Conservation (phyloP, 768 basidiomycete genomes). For the Lentinula lateritia region DNA sequence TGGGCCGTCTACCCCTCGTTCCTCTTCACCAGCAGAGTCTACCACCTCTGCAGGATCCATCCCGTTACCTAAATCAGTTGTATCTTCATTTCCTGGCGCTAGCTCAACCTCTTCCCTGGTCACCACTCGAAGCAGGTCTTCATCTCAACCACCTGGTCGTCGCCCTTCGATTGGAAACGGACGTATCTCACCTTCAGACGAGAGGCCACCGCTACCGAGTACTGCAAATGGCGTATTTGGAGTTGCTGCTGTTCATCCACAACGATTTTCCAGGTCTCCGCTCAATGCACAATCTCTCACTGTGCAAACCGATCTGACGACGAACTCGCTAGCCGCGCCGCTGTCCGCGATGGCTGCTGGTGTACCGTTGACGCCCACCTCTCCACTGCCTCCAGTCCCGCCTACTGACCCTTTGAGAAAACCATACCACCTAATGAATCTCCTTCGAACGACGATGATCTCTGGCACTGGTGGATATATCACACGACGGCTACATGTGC, state of each 20-base stretch:
- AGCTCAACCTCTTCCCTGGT: conserved; percentile 26
- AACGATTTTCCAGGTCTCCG: conserved; percentile 24
- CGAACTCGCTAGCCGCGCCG: conserved; percentile 33
- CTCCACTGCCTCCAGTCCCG: conserved; percentile 68
- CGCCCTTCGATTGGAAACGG: conserved; percentile 55
- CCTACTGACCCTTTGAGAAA: conserved; percentile 73
- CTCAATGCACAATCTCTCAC: conserved; percentile 40
- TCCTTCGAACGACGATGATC: conserved; percentile 74
- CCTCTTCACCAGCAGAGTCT: conserved; percentile 48
- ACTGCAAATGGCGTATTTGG: conserved; percentile 31
- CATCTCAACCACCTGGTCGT: conserved; percentile 67
- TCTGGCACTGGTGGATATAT: conserved; percentile 83
- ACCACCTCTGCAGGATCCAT: conserved; percentile 36
- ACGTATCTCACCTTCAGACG: conserved; percentile 47
- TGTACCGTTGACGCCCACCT: conserved; percentile 69
- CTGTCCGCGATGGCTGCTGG: conserved; percentile 44
- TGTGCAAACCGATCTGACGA: conserved; percentile 47
- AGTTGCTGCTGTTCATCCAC: conserved; percentile 32
- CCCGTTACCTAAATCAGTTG: conserved; percentile 26
- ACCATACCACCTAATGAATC: conserved; percentile 88
- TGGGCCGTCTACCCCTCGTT: conserved; percentile 50
- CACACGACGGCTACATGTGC: conserved; percentile 81
- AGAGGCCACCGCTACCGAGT: conserved; percentile 47
- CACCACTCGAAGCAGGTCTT: conserved; percentile 56
- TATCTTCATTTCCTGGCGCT: conserved; percentile 36